These are phyloP conservation scores for Acanthamoeba triangularis DNA, from an alignment of 208 protist genomes.

Conservation along the genomic window DNA sequence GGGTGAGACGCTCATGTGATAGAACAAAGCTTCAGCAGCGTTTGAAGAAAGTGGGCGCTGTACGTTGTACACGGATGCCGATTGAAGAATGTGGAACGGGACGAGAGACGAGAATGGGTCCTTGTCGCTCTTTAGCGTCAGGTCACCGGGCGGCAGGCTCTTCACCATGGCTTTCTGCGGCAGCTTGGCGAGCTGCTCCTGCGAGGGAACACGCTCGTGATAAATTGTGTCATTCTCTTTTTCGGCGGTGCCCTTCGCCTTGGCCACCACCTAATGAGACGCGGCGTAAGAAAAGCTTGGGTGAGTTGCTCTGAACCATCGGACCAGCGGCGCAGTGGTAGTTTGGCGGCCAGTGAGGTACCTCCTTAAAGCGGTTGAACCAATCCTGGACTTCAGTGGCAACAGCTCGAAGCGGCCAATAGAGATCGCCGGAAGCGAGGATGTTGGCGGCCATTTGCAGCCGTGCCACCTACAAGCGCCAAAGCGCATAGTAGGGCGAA, in stretches of 20 bases:
- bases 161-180: conserved; percentile 40
- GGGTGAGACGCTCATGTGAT: background rate
- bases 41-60: background rate
- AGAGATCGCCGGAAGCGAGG: background rate
- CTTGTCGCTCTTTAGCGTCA: background rate
- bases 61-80: conserved; percentile 47
- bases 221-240: conserved; percentile 62
- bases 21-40: background rate
- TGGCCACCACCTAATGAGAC: background rate
- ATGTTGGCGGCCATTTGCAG: conserved; percentile 3
- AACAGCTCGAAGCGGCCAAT: background rate
- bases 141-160: background rate
- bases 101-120: conserved; percentile 25
- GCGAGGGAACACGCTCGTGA: conserved; percentile 6
- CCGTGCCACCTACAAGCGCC: background rate
- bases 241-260: background rate
- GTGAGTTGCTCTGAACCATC: background rate
- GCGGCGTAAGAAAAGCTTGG: background rate
- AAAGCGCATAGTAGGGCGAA: background rate
- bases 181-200: background rate
- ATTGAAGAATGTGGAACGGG: conserved; percentile 32
- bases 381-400: background rate
- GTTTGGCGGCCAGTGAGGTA: background rate
- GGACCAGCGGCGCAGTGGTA: too few relatives aligned
- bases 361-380: conserved; percentile 35